phyloP scores from a whole-genome alignment of 192 early-diverging fungal species.

The Geranomyces variabilis region DNA sequence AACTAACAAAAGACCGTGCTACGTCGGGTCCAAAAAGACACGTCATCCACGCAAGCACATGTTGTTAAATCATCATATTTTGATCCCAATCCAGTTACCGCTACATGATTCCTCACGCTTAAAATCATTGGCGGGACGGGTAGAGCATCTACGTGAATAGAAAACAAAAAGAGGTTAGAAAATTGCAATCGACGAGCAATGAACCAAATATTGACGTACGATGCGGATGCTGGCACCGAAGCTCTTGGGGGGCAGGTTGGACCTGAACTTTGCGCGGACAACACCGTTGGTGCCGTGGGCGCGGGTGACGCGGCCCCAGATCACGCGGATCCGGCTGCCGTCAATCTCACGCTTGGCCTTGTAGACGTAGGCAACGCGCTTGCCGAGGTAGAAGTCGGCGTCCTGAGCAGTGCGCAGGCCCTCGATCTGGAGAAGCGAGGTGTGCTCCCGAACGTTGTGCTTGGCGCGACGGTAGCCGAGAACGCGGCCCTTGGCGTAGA shows the following conservation, averaged over 20 bases:
- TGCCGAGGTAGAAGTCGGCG: slow-evolving; percentile 96
- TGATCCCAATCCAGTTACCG: too few species aligned
- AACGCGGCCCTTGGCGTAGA: slow-evolving; percentile 97
- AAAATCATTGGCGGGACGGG: slow-evolving; percentile 77
- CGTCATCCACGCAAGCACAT: too few species aligned
- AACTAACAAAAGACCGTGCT: too few species aligned
- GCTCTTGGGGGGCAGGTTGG: slow-evolving; percentile 92
- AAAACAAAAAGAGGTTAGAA: slow-evolving; percentile 9
- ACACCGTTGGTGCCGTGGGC: slow-evolving; percentile 95
- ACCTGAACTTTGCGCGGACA: slow-evolving; percentile 95
- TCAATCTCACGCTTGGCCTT: slow-evolving; percentile 84
- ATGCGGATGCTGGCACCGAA: slow-evolving; percentile 93
- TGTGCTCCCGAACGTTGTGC: slow-evolving; percentile 89
- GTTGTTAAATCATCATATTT: too few species aligned
- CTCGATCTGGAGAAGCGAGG: slow-evolving; percentile 91
- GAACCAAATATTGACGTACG: slow-evolving; percentile 59
- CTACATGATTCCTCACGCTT: too few species aligned
- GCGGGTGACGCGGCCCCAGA: slow-evolving; percentile 97
- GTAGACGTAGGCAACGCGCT: slow-evolving; percentile 98
- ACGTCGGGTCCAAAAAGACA: too few species aligned
- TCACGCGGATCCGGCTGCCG: slow-evolving; percentile 93
- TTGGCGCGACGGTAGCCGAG: slow-evolving; percentile 93
- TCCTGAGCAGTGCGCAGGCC: slow-evolving; percentile 88
- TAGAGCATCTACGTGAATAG: slow-evolving; percentile 81
- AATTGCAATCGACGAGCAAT: neutral